Evolutionary conservation across 192 early-diverging fungal species (phyloP), one percentile per base, ranked within the genome.

Genomic region (Dimargaris verticillata): DNA sequence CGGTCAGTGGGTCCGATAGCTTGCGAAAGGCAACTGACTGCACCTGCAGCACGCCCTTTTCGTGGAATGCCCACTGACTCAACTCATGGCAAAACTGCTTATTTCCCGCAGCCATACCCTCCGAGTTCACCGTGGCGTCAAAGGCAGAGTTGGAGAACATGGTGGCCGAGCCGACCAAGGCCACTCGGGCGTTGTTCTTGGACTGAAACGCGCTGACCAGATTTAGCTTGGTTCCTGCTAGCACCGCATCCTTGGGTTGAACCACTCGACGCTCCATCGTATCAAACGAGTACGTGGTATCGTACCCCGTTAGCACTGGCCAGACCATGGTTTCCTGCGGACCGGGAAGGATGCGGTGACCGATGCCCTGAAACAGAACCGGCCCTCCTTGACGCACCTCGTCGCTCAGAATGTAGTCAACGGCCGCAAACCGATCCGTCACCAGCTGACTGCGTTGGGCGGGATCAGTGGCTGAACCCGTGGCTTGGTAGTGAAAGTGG

Each of bases 201-300:
- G 96, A 81, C 76, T 99, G 94, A 70, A 95, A 76, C 24, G 84
- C 81, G 33, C 83, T 83, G 24, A 92, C 89, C 26, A 97, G 73
- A 5, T 75, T 83, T 29, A 93, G 63, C 0, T 79, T 59, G 33
- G 65, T 66, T 25, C 89, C 93, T 6, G 78, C 65, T 25, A 86
- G 38, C 11, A 72, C 62, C 0, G 62, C 52, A 28, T 70, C 68
- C 41, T 64, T 58, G 20, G 70, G 64, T 0, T 6, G 15, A 0
- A 74, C 66, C 24, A 52, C 59, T 22, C 77, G 72, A 20, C 67
- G 68, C 52, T 73, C 69, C 43, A 69, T 72, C 9, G 65, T 48
- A 29, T 75, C 77, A 62, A 69, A 79, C 55, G 90, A 82, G 62
- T 86, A 95, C 4, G 88, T 76, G 42, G 85, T 78, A 42, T 65